Percentiles rank a stretch among this genome's conserved stretches.
Conservation (phyloP, 2,329 filamentous ascomycete species). For the Penicillium glabrum region DNA sequence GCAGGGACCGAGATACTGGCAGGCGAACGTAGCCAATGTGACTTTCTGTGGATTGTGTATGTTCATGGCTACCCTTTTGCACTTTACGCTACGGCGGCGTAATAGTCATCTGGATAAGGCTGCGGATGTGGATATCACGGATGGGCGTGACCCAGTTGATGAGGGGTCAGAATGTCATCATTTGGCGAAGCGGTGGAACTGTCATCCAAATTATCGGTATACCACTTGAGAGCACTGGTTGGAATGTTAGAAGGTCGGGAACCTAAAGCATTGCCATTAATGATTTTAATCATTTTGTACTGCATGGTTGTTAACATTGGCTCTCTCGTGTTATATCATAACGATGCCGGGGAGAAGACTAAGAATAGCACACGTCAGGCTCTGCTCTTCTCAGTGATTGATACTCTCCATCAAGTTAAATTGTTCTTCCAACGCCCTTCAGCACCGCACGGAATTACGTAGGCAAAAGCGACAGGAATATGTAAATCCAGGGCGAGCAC, state of each 20-base stretch:
- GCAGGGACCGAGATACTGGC: constrained; percentile 18
- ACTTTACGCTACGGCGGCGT: constrained; percentile 3
- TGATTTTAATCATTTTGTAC: no score
- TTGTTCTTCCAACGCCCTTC: no score
- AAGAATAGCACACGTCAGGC: no score
- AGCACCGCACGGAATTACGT: no score
- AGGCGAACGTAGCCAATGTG: constrained; percentile 29
- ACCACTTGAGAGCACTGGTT: background rate
- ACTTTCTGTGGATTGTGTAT: constrained; percentile 30
- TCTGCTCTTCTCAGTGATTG: no score
- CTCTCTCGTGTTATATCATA: no score
- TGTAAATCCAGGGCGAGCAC: no score
- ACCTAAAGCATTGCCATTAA: no score
- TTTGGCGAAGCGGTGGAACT: constrained; percentile 6
- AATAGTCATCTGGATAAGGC: constrained; percentile 5
- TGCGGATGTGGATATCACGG: constrained; percentile 1
- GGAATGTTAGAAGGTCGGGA: background rate
- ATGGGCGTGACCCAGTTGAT: background rate
- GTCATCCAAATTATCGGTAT: constrained; percentile 7
- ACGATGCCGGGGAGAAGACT: no score
- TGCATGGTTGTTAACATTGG: no score
- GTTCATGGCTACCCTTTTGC: constrained; percentile 24
- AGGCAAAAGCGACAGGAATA: no score
- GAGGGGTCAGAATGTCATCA: constrained; percentile 4
- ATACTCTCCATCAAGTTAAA: no score